phyloP scores from a whole-genome alignment of 2,329 filamentous ascomycete species.

The Hypoxylon sp. region DNA sequence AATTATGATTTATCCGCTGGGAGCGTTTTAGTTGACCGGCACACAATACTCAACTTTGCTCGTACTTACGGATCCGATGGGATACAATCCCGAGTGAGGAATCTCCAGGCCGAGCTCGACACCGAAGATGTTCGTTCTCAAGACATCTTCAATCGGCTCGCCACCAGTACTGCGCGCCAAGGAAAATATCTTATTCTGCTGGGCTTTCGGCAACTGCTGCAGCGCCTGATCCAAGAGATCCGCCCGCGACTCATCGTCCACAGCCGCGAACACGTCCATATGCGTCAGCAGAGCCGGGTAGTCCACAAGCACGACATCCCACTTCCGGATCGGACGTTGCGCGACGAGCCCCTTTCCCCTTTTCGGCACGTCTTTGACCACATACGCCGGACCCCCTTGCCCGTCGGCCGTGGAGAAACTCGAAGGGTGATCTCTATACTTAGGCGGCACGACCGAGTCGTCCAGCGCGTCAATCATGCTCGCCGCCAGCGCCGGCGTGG shows the following conservation, averaged over 20 bases:
- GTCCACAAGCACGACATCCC: constrained; percentile 33
- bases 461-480: constrained; percentile 30
- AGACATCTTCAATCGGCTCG: constrained; percentile 34
- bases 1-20: constrained; percentile 39
- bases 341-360: constrained; percentile 36
- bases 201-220: constrained; percentile 28
- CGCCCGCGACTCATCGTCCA: constrained; percentile 25
- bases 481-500: constrained; percentile 32
- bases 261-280: constrained; percentile 27
- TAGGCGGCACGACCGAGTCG: constrained; percentile 29
- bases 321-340: constrained; percentile 25
- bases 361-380: constrained; percentile 19
- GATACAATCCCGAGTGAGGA: constrained; percentile 29
- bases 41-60: not conserved
- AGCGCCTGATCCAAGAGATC: constrained; percentile 35
- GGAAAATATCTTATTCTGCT: constrained; percentile 19
- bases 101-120: constrained; percentile 36
- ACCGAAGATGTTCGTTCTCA: constrained; percentile 37
- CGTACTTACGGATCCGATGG: constrained; percentile 30
- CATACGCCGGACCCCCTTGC: constrained; percentile 9
- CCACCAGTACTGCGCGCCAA: constrained; percentile 27
- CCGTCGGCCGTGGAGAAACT: constrained; percentile 12
- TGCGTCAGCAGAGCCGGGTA: constrained; percentile 30
- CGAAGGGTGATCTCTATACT: constrained; percentile 21
- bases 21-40: constrained; percentile 3